Conservation (phyloP, 1,284 basidiomycete species). For the Limonomyces culmigenus region DNA sequence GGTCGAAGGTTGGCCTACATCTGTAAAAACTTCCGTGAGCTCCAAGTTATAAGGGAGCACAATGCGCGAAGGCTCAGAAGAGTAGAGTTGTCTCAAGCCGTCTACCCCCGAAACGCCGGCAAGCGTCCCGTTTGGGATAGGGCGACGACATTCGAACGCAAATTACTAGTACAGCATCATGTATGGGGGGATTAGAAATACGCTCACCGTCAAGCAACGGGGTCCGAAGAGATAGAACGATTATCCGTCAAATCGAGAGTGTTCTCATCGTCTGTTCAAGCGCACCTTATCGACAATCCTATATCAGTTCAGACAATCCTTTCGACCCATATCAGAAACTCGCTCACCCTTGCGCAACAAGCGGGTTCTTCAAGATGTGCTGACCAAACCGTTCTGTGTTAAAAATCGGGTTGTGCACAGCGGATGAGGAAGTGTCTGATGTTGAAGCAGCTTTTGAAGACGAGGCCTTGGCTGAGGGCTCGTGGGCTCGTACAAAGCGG, state of each 20-base stretch:
- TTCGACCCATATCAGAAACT: conserved; percentile 4
- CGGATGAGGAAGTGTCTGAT: conserved; percentile 22
- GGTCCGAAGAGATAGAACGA: too few relatives aligned
- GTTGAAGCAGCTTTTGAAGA: conserved; percentile 25
- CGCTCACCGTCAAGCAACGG: conserved; percentile 15
- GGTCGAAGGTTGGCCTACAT: conserved; percentile 87
- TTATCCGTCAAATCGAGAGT: too few relatives aligned
- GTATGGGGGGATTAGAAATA: not conserved
- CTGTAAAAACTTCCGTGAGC: not conserved
- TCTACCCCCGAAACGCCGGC: not conserved
- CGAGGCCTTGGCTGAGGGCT: conserved; percentile 50
- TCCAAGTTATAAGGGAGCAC: not conserved
- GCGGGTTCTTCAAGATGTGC: conserved; percentile 92
- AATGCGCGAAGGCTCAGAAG: not conserved
- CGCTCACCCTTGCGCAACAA: conserved; percentile 74
- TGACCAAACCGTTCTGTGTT: conserved; percentile 92
- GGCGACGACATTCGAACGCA: not conserved
- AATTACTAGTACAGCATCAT: not conserved
- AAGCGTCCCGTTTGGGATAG: not conserved
- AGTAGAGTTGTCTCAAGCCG: not conserved
- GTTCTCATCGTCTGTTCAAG: too few relatives aligned
- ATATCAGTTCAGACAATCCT: conserved; percentile 7
- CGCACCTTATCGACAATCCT: conserved; percentile 69
- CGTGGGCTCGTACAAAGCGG: conserved; percentile 62
- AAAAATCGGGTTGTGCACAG: conserved; percentile 69